These are phyloP conservation scores for Fusarium avenaceum DNA, from an alignment of 2,329 filamentous ascomycete genomes.

Conservation along the genomic window DNA sequence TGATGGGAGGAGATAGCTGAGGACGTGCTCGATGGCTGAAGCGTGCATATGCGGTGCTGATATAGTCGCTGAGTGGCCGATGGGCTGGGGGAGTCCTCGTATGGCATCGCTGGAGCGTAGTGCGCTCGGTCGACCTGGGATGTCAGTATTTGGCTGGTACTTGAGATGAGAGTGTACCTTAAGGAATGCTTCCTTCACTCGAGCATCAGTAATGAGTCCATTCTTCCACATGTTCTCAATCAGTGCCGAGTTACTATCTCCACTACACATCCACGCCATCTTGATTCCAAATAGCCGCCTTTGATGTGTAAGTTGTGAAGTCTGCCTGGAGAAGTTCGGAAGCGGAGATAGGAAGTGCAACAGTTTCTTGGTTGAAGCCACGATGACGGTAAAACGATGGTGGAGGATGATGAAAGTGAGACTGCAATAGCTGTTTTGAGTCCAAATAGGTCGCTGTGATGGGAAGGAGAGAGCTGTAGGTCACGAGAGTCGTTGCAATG, in stretches of 20 bases:
- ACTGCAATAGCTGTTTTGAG: too few relatives aligned
- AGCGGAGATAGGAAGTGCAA: constrained; percentile 5
- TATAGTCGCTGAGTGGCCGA: constrained; percentile 69
- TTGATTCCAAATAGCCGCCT: constrained; percentile 39
- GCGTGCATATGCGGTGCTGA: constrained; percentile 74
- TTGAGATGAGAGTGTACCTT: constrained; percentile 61
- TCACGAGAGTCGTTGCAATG: constrained; percentile 8
- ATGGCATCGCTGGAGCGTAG: constrained; percentile 79
- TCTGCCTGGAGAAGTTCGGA: constrained; percentile 1
- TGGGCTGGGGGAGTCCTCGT: constrained; percentile 70
- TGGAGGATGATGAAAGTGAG: too few relatives aligned
- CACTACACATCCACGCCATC: constrained; percentile 95
- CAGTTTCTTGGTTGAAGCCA: constrained; percentile 28
- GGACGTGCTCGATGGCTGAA: constrained; percentile 64
- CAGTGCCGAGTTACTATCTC: constrained; percentile 78
- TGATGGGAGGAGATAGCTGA: constrained; percentile 59
- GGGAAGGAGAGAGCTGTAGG: not conserved
- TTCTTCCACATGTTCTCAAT: constrained; percentile 82
- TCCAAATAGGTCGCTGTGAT: not conserved
- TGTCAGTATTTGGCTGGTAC: not conserved
- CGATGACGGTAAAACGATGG: not conserved
- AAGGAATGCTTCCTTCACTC: constrained; percentile 85
- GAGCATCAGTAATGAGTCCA: constrained; percentile 77
- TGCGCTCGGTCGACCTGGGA: constrained; percentile 86
- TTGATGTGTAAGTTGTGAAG: constrained; percentile 19